Base-by-base conservation (phyloP, 352 stramenopile genomes). In the Phytophthora sp. region DNA sequence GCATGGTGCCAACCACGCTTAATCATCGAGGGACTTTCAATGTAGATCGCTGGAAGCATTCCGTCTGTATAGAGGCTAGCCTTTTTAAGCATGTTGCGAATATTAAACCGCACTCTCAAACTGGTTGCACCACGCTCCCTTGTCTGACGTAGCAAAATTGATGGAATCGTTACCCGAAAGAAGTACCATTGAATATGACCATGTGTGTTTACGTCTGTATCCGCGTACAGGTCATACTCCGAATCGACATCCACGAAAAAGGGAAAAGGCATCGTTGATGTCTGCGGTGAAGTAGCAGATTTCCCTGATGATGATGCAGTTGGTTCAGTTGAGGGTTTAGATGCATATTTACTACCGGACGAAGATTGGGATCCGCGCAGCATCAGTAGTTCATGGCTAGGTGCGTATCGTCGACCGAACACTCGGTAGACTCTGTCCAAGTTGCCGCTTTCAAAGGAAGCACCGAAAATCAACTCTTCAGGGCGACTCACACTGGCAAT, bases 111-210 rank as follows among this genome's bases (percentile, higher is more conserved):
- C 3, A 93, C 78, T 26, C 41, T 71, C 30, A 85, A n/a, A 10
- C 26, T 50, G 15, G 44, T 8, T 55, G 61, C 50, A 9, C 66
- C 63, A 11, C 53, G 35, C 31, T 64, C 56, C 44, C 46, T 62
- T 21, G 55, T 48, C 51, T 54, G 54, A 30, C 52, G 58, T 17
- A 41, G 46, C 20, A 65, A 34, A 18, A 48, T 43, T 8, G 57
- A 23, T 1, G 74, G 66, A 17, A 85, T 23, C 0, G 46, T 70
- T 0, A 80, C 77, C 9, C 77, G 71, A 60, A 97, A 97, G 50
- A 95, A 96, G 57, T 93, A 97, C 89, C 90, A 97, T 69, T 97
- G 90, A 49, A 95, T 84, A 57, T 96, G 84, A 15, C 84, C 84
- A 26, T 87, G 74, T 3, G 84, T 92, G 50, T 82, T 83, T 5